Percentiles rank a stretch among this genome's conserved stretches.
These are phyloP conservation scores for Sextonia rubra DNA, from an alignment of 164 flowering plant species.

Conservation along the genomic window DNA sequence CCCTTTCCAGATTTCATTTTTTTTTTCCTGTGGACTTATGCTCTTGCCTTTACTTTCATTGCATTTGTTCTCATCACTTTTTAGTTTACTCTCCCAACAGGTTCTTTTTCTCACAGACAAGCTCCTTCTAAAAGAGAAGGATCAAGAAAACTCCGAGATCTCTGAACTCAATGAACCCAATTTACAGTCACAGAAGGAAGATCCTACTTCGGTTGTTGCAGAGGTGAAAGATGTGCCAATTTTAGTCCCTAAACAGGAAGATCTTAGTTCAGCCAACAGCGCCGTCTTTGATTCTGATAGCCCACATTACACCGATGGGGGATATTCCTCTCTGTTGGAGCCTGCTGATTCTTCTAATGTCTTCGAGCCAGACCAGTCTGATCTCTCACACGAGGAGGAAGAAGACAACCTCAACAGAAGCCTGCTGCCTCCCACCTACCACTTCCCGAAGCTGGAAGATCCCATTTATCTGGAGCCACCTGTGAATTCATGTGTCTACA, in stretches of 20 bases:
- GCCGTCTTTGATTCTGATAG: slow-evolving; percentile 59
- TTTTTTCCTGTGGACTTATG: background rate
- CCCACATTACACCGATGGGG: slow-evolving; percentile 47
- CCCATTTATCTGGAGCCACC: slow-evolving; percentile 32
- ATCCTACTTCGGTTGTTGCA: slow-evolving; percentile 22
- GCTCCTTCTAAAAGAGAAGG: slow-evolving; percentile 34
- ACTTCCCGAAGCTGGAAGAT: slow-evolving; percentile 49
- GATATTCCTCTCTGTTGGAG: slow-evolving; percentile 34
- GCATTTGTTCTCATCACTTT: background rate
- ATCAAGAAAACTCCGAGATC: slow-evolving; percentile 22
- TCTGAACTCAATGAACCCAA: slow-evolving; percentile 19
- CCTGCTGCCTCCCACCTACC: slow-evolving; percentile 27
- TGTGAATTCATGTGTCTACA: slow-evolving; percentile 41
- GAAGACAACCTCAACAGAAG: slow-evolving; percentile 40
- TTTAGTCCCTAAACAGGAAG: slow-evolving; percentile 38
- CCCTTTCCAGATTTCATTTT: background rate
- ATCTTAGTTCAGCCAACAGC: slow-evolving; percentile 50
- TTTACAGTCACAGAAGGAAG: slow-evolving; percentile 18
- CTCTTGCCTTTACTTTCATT: background rate
- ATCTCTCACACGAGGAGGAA: slow-evolving; percentile 41
- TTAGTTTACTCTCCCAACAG: slow-evolving; percentile 22
- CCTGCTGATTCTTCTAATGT: slow-evolving; percentile 46
- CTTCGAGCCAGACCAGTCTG: slow-evolving; percentile 44
- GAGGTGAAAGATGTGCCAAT: slow-evolving; percentile 26
- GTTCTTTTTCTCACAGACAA: slow-evolving; percentile 43